These are phyloP conservation scores for Aspergillus aculeatus DNA, from an alignment of 2,329 filamentous ascomycete genomes.

Conservation along the genomic window DNA sequence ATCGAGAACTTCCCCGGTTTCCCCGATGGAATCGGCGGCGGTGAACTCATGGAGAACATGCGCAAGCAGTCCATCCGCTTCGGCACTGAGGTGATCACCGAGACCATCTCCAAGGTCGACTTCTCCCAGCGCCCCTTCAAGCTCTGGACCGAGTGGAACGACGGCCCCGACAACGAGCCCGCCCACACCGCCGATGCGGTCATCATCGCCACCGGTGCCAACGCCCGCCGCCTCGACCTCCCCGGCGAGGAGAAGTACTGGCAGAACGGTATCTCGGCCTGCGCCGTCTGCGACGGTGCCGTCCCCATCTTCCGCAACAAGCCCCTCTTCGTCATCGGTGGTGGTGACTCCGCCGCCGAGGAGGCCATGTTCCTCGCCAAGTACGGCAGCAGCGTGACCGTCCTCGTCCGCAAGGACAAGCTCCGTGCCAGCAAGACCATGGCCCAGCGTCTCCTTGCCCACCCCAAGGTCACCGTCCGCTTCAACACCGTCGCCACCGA, in stretches of 20 bases:
- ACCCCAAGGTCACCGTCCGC: slow-evolving; percentile 87
- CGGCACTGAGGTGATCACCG: slow-evolving; percentile 87
- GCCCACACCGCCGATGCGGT: slow-evolving; percentile 83
- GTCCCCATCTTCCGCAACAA: slow-evolving; percentile 97
- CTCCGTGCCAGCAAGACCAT: slow-evolving; percentile 89
- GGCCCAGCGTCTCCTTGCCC: slow-evolving; percentile 74
- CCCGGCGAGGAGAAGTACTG: slow-evolving; percentile 92
- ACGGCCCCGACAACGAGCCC: slow-evolving; percentile 65
- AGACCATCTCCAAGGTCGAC: slow-evolving; percentile 89
- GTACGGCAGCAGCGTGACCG: slow-evolving; percentile 92
- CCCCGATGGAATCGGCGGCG: slow-evolving; percentile 80
- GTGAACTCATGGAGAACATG: slow-evolving; percentile 94
- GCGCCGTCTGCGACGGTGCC: slow-evolving; percentile 95
- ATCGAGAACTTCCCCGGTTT: slow-evolving; percentile 98
- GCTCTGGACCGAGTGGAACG: slow-evolving; percentile 87
- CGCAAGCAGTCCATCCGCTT: slow-evolving; percentile 85
- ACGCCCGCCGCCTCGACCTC: slow-evolving; percentile 78
- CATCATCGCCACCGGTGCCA: slow-evolving; percentile 94
- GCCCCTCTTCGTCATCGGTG: slow-evolving; percentile 91
- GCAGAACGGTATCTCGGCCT: slow-evolving; percentile 95
- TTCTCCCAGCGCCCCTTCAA: slow-evolving; percentile 82
- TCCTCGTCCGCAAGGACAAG: slow-evolving; percentile 83
- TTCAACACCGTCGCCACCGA: slow-evolving; percentile 82
- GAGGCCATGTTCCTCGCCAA: slow-evolving; percentile 97
- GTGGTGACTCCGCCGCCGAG: slow-evolving; percentile 94